Evolutionary conservation across 768 basidiomycete species (phyloP), one percentile per base, ranked within the genome.

Genomic region (Amanita thiersii): DNA sequence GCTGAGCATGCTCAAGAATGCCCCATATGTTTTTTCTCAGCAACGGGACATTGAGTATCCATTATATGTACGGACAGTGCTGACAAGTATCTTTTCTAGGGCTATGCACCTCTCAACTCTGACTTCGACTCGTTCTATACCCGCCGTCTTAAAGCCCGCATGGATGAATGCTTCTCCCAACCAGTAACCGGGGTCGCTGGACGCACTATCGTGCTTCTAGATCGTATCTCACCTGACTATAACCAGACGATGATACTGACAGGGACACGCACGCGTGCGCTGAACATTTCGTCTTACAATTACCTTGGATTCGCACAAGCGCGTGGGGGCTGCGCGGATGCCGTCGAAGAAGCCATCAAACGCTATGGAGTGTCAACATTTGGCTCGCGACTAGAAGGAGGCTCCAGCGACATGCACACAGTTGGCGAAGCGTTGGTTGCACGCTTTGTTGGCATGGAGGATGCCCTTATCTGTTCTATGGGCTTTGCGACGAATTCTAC

Each of bases 111-210:
- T 4, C 73, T 98, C 46, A 94, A 91, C 64, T 96, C 92, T 6
- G 96, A 98, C 60, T 98, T 98, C 51, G 94, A 98, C 61, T 98
- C 96, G 4, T 99, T 98, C 68, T 98, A 98, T 71, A 94, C 93
- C 46, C 89, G 94, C 38, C 84, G 93, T 3, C 77, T 98, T 50
- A 98, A 98, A 60, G 70, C 74, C 8, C 89, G 94, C 41, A 82
- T 98, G 65, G 92, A 96, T 53, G 92, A 97, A 56, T 94, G 91
- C 56, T 98, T 97, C 65, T 78, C 82, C 1, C 79, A 88, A 44
- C 94, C 94, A 11, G 77, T 88, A 40, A 96, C 94, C 0, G 90
- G 91, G 24, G 94, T 98, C 21, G 89, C 96, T 3, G 94, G 93
- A 3, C 89, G 96, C 36, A 93, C 93, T 18, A 87, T 96, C 55